phyloP scores from a whole-genome alignment of 192 early-diverging fungal genomes.

The Coemansia sp. region DNA sequence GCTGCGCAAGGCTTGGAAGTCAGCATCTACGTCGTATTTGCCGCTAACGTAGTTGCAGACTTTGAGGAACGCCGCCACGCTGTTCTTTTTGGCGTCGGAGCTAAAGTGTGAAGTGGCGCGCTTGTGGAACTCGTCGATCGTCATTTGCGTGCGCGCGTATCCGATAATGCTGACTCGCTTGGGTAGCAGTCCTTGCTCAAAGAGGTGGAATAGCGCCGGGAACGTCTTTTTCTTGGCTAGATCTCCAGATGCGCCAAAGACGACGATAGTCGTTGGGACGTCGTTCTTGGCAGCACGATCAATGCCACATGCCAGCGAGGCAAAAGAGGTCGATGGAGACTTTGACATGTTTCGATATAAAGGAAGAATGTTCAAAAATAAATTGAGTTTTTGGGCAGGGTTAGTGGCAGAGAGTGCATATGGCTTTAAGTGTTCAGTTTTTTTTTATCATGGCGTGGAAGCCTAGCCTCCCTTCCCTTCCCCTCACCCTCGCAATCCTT shows the following conservation, averaged over 20 bases:
- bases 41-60: constrained; percentile 80
- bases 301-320: constrained; percentile 30
- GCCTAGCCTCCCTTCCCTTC: background rate
- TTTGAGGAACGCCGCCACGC: constrained; percentile 66
- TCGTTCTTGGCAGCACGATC: constrained; percentile 49
- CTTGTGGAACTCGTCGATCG: constrained; percentile 71
- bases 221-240: constrained; percentile 98
- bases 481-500: background rate
- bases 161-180: constrained; percentile 79
- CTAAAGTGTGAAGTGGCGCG: constrained; percentile 68
- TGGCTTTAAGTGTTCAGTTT: background rate
- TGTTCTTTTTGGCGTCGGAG: constrained; percentile 17
- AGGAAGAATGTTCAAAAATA: background rate
- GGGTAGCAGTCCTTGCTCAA: constrained; percentile 79
- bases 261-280: constrained; percentile 54
- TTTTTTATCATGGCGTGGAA: background rate
- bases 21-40: constrained; percentile 77
- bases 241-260: constrained; percentile 89
- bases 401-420: background rate
- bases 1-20: constrained; percentile 69
- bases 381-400: background rate
- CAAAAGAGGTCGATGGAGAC: constrained; percentile 9
- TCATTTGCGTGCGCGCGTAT: constrained; percentile 88
- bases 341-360: constrained; percentile 13
- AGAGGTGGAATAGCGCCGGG: constrained; percentile 92